phyloP scores from a whole-genome alignment of 176 grass and related monocot genomes.

The Triticum turgidum region DNA sequence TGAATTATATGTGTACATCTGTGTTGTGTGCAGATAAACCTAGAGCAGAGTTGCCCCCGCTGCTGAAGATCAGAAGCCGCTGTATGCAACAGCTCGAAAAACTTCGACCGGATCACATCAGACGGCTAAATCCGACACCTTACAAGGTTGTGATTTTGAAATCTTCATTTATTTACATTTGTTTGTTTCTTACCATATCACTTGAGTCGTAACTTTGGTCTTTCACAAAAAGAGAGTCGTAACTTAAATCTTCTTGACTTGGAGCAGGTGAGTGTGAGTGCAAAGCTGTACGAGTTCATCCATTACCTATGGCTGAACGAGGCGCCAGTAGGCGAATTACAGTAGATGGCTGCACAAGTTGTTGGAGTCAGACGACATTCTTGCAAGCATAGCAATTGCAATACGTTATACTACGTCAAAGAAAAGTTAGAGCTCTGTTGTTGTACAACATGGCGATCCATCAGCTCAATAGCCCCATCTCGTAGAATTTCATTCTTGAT shows the following conservation, averaged over 20 bases:
- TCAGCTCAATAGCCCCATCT: conserved; percentile 5
- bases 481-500: conserved; percentile 28
- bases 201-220: too few species aligned
- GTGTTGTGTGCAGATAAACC: conserved; percentile 50
- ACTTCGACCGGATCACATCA: conserved; percentile 82
- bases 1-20: neutral
- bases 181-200: neutral
- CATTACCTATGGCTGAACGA: conserved; percentile 89
- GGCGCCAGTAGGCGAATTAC: conserved; percentile 81
- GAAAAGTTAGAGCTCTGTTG: conserved; percentile 13
- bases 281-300: conserved; percentile 87
- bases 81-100: conserved; percentile 92
- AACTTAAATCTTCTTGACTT: conserved; percentile 21
- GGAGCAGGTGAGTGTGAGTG: conserved; percentile 81
- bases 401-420: conserved; percentile 27
- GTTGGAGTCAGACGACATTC: conserved; percentile 34
- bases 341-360: conserved; percentile 45
- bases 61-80: conserved; percentile 69
- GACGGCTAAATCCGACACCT: conserved; percentile 92
- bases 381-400: conserved; percentile 38
- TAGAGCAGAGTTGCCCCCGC: conserved; percentile 75
- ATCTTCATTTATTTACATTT: neutral
- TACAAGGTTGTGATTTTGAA: conserved; percentile 66
- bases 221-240: neutral
- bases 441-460: neutral